phyloP scores from a whole-genome alignment of 2,329 filamentous ascomycete genomes.

The Colletotrichum limetticola region DNA sequence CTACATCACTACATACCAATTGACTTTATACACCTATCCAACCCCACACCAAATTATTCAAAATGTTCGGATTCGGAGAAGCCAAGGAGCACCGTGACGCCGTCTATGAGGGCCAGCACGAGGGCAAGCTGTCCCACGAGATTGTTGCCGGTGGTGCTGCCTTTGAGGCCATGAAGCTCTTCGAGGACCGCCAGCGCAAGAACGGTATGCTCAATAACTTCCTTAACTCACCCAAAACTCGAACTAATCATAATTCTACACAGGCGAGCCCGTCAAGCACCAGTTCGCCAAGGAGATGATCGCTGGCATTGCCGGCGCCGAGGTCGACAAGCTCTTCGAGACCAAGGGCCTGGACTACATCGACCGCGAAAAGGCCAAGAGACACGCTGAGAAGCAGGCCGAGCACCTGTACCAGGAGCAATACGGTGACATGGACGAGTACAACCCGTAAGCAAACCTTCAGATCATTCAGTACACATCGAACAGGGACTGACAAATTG shows the following conservation, averaged over 20 bases:
- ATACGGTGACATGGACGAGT: conserved; percentile 64
- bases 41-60: background rate
- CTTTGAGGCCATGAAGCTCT: conserved; percentile 84
- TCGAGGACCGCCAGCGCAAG: conserved; percentile 78
- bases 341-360: conserved; percentile 72
- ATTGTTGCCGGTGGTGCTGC: conserved; percentile 79
- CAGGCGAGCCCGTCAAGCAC: conserved; percentile 78
- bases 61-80: conserved; percentile 37
- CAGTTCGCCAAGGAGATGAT: conserved; percentile 82
- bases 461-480: background rate
- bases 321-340: conserved; percentile 81
- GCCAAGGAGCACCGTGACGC: conserved; percentile 38
- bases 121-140: conserved; percentile 66
- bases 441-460: conserved; percentile 62
- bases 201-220: conserved; percentile 62
- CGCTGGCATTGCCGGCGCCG: conserved; percentile 76
- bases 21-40: background rate
- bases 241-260: background rate
- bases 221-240: background rate
- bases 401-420: conserved; percentile 71
- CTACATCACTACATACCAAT: background rate
- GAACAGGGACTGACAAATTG: background rate
- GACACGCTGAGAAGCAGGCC: conserved; percentile 67
- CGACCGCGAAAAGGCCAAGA: conserved; percentile 68
- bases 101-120: conserved; percentile 41